phyloP scores from a whole-genome alignment of 805 yeast species.

The Metschnikowia lunata region DNA sequence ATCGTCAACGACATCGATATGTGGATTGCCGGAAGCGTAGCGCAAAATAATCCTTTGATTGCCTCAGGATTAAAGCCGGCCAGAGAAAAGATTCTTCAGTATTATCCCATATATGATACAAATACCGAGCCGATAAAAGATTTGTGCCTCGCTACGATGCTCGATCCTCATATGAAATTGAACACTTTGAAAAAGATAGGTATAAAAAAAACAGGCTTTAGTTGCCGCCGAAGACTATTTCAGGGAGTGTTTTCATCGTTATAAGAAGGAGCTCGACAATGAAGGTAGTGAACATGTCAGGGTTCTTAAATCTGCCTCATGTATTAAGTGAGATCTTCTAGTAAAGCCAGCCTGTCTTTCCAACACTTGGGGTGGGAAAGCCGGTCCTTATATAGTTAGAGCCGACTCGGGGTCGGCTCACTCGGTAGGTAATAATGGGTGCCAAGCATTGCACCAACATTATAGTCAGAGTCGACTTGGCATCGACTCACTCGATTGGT shows the following conservation, averaged over 20 bases:
- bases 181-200: background rate
- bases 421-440: too few species aligned
- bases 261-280: background rate
- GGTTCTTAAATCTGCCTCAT: too few species aligned
- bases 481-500: too few species aligned
- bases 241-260: background rate
- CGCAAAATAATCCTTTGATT: background rate
- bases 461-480: too few species aligned
- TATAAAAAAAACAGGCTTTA: background rate
- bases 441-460: too few species aligned
- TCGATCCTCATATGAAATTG: constrained; percentile 1
- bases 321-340: too few species aligned
- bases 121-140: constrained; percentile 1
- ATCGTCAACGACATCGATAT: background rate
- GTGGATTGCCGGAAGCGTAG: background rate
- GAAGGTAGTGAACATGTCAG: background rate
- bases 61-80: background rate
- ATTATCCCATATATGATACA: background rate
- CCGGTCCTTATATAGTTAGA: too few species aligned
- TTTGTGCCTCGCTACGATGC: constrained; percentile 4
- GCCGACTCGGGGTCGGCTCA: too few species aligned
- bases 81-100: background rate
- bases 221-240: background rate
- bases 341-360: too few species aligned
- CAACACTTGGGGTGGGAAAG: too few species aligned